phyloP scores from a whole-genome alignment of 225 moss, liverwort and hornwort genomes.

The Physcomitrellopsis africana region DNA sequence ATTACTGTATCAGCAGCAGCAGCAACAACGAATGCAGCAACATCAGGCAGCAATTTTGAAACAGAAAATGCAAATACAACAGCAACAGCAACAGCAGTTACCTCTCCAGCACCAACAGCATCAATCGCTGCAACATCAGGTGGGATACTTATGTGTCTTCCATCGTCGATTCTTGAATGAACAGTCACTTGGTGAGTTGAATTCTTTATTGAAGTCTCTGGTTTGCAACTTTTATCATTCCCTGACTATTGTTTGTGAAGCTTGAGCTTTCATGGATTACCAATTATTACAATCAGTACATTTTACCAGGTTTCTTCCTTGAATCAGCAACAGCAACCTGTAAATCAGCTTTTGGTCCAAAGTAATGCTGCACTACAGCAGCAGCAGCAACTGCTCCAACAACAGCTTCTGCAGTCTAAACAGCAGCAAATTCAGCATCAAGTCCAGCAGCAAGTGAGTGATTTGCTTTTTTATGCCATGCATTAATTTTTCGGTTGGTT shows the following conservation, averaged over 20 bases:
- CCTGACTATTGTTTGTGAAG: too few relatives aligned
- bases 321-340: slow-evolving; percentile 63
- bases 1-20: slow-evolving; percentile 57
- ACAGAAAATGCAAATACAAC: slow-evolving; percentile 43
- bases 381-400: slow-evolving; percentile 59
- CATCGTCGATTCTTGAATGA: background rate
- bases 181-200: too few relatives aligned
- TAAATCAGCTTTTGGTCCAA: slow-evolving; percentile 57
- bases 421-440: slow-evolving; percentile 38
- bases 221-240: too few relatives aligned
- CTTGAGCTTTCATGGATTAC: too few relatives aligned
- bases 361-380: slow-evolving; percentile 52
- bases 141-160: slow-evolving; percentile 16
- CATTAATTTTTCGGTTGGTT: slow-evolving; percentile 11
- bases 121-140: slow-evolving; percentile 66
- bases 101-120: slow-evolving; percentile 62
- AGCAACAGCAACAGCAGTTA: slow-evolving; percentile 22
- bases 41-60: slow-evolving; percentile 29
- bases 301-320: slow-evolving; percentile 49
- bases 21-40: slow-evolving; percentile 12
- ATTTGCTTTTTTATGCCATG: slow-evolving; percentile 8
- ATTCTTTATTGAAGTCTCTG: too few relatives aligned
- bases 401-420: slow-evolving; percentile 58
- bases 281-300: background rate
- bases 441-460: slow-evolving; percentile 66